phyloP scores from a whole-genome alignment of 1,284 basidiomycete genomes.

The Psilocybe mexicana region DNA sequence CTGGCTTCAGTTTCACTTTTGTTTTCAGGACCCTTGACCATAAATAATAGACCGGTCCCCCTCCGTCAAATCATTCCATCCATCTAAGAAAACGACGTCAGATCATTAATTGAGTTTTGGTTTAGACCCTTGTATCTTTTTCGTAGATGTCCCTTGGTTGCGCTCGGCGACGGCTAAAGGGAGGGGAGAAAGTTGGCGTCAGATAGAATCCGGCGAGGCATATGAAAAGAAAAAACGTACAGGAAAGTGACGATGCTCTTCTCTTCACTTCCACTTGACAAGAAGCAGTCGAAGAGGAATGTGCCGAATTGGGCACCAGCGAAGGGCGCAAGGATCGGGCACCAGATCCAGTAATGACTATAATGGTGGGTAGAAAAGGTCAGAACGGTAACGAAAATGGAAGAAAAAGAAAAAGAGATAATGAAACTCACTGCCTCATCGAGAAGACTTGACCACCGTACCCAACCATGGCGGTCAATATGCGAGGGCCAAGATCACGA shows the following conservation, averaged over 20 bases:
- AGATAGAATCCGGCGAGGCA: no score
- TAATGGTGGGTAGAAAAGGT: background rate
- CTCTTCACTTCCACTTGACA: background rate
- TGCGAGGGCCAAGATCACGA: slow-evolving; percentile 3
- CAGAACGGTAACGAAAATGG: no score
- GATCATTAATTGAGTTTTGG: no score
- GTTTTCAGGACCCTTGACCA: no score
- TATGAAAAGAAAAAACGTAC: background rate
- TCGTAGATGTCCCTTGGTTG: background rate
- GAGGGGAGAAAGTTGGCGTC: no score
- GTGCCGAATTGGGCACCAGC: background rate
- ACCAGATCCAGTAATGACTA: slow-evolving; percentile 6
- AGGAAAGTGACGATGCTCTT: background rate
- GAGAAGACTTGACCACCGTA: slow-evolving; percentile 1
- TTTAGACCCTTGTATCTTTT: background rate
- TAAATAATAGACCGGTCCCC: no score
- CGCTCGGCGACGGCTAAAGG: no score
- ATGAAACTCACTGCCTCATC: background rate
- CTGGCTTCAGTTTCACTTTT: no score
- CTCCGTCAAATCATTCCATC: no score
- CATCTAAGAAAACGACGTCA: no score
- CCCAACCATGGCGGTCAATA: slow-evolving; percentile 1
- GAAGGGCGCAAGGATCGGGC: slow-evolving; percentile 1
- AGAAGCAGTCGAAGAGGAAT: background rate
- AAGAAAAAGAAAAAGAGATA: background rate